These are phyloP conservation scores for Porphyrellus cyaneotinctus DNA, from an alignment of 768 basidiomycete species.

Conservation along the genomic window DNA sequence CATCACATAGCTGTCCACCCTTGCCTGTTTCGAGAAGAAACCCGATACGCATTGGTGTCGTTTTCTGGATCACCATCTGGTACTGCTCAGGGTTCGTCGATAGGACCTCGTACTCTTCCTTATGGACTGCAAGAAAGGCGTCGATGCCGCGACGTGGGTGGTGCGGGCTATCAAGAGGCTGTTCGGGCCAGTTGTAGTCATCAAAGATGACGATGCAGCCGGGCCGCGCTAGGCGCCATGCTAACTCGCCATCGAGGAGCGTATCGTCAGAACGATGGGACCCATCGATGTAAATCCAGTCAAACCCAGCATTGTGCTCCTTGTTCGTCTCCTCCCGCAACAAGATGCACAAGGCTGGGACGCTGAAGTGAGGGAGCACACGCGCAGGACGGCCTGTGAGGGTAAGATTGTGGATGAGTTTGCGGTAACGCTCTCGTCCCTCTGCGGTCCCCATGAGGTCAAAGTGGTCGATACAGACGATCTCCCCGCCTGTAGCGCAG, in stretches of 20 bases:
- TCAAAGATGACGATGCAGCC: constrained; percentile 54
- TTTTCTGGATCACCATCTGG: constrained; percentile 53
- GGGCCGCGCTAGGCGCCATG: constrained; percentile 50
- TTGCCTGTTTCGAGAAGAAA: constrained; percentile 30
- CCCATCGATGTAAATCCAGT: constrained; percentile 59
- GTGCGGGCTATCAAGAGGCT: constrained; percentile 44
- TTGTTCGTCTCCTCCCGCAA: constrained; percentile 42
- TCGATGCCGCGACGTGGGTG: constrained; percentile 58
- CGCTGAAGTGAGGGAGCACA: constrained; percentile 49
- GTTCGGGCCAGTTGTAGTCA: constrained; percentile 51
- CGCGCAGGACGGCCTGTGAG: constrained; percentile 43
- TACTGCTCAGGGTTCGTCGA: constrained; percentile 37
- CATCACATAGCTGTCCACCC: constrained; percentile 7
- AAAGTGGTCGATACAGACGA: constrained; percentile 58
- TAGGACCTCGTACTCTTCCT: constrained; percentile 43
- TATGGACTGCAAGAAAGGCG: constrained; percentile 49
- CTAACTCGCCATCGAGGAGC: constrained; percentile 55
- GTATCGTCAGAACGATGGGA: constrained; percentile 60
- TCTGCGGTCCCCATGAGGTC: constrained; percentile 48
- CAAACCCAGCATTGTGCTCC: constrained; percentile 39
- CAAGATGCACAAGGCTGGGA: constrained; percentile 46
- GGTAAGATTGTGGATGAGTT: constrained; percentile 44
- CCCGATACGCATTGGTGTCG: constrained; percentile 48
- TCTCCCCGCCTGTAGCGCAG: constrained; percentile 39
- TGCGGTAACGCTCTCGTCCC: constrained; percentile 42